Evolutionary conservation across 192 early-diverging fungal species (phyloP).

Genomic region (Coemansia sp.): DNA sequence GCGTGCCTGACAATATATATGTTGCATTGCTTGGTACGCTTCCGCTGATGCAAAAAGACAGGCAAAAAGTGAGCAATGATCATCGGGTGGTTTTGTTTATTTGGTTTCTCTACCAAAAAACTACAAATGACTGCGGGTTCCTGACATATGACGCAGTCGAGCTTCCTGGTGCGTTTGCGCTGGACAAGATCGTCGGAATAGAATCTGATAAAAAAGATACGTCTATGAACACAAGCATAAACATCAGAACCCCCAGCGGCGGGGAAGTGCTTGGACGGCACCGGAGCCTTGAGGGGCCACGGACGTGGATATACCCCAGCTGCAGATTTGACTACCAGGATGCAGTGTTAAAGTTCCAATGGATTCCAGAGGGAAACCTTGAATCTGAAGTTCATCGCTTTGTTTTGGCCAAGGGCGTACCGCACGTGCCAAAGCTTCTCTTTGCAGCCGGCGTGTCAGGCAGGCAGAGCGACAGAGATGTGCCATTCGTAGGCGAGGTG

Average conservation of each 20-base stretch:
- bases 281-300: neutral
- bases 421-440: neutral
- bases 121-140: neutral
- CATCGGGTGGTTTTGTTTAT: neutral
- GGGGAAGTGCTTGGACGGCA: neutral
- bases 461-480: neutral
- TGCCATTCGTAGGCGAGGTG: neutral
- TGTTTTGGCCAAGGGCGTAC: neutral
- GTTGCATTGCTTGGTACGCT: neutral
- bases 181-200: neutral
- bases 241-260: neutral
- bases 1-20: neutral
- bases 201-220: neutral
- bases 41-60: neutral
- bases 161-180: neutral
- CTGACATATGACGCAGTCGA: neutral
- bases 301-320: conserved; percentile 5
- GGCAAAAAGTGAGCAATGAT: neutral
- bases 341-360: conserved; percentile 3
- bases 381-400: neutral
- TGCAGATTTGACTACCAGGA: neutral
- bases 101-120: neutral
- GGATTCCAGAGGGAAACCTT: neutral
- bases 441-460: neutral
- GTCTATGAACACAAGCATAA: neutral